Evolutionary conservation across 108 stramenopile species (phyloP), one percentile per base, ranked within the genome.

Genomic region (Conticribra weissflogii): DNA sequence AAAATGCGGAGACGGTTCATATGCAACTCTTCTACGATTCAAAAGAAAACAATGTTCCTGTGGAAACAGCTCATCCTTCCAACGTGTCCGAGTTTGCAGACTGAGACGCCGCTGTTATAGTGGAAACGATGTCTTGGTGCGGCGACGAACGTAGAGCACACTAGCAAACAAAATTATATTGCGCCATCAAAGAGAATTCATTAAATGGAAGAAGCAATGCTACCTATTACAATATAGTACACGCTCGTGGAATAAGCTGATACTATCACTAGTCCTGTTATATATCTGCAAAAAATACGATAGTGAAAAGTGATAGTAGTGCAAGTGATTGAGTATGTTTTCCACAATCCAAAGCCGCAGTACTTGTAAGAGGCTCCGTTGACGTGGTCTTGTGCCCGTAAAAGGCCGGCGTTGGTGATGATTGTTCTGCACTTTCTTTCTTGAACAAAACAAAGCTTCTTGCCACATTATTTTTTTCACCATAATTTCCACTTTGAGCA

Each of bases 11-110:
- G 2, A 21, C 50, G 19, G 59, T 71, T 19, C 77, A 78, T 18
- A 78, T 78, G 70, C 65, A 78, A 2, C 29, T 78, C 28, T 78
- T 78, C 45, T 78, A 78, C 41, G 45, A 78, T 25, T 5, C 36
- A 5, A 41, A 41, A 9, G 36, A 41, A 41, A 9, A 9, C 36
- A 41, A 12, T 12, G 36, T 9, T 9, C 36, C 36, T 41, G 8
- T 41, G 36, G 8, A 41, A 12, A 41, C 8, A 9, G 36, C 36
- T 5, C 36, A 41, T 41, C 36, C 36, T 9, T 41, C 36, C 8
- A 41, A 41, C 36, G 12, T 9, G 8, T 41, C 36, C 12, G 8
- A 41, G 36, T 41, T 41, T 41, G 36, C 36, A 41, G 36, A 9
- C 36, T 41, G 36, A 41, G 36, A 41, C 12, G n/a, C n/a, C n/a